Evolutionary conservation across 108 stramenopile genomes (phyloP), one percentile per base, ranked within the genome.

Genomic region (Nannochloropsis salina): DNA sequence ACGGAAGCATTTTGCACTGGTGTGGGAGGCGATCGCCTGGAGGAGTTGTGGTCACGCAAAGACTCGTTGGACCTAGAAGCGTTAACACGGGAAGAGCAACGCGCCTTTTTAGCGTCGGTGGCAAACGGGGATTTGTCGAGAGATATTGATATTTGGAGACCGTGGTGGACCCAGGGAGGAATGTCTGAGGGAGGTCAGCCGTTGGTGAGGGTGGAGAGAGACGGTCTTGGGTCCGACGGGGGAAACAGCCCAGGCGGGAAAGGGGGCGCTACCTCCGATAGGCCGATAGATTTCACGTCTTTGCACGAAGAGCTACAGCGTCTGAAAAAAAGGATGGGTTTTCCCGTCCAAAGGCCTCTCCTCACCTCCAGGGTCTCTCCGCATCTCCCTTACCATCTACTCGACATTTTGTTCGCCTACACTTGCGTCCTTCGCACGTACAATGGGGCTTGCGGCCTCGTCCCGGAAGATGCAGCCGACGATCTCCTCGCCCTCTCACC

Each of bases 51-150:
- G 61, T 1, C 61, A 15, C 61, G 61, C 1, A n/a, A n/a, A n/a
- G 61, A 74, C n/a, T 15, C 61, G 20, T 74, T 74, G 61, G 61
- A 74, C n/a, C n/a, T 74, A n/a, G 61, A 74, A n/a, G 61, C 61
- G 20, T 74, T 74, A n/a, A 74, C 61, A 15, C 61, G 20, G 61
- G 61, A 74, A 8, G 61, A 74, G 61, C 61, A 74, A 74, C 61
- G 61, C 20, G 61, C 61, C n/a, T 74, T 74, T 74, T n/a, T 15
- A n/a, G 61, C 61, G 20, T 15, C 61, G 20, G n/a, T 74, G 4
- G 61, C 61, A 15, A 74, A 3, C n/a, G 61, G 61, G 61, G 61
- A 74, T 15, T 74, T 74, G 61, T 15, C 20, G 4, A 74, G n/a
- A 74, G 61, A 74, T 2, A n/a, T 74, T 4, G 61, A 74, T 1